phyloP scores from a whole-genome alignment of 169 alveolate genomes.

The Plasmodium vivax region DNA sequence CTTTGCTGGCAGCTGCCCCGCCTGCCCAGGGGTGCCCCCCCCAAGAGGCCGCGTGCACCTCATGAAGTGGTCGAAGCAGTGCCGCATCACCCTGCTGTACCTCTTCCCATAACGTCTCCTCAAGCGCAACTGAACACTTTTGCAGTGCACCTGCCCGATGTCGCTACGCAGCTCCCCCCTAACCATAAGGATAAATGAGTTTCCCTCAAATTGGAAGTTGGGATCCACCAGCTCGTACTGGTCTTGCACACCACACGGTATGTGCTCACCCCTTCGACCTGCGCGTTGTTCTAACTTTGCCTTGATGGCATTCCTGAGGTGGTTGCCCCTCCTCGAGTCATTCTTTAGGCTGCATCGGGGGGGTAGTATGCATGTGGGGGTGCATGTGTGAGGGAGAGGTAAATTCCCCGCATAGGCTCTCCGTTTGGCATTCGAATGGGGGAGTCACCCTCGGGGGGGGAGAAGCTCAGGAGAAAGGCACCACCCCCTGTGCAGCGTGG shows the following conservation, averaged over 20 bases:
- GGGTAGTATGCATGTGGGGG: background rate
- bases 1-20: background rate
- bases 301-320: background rate
- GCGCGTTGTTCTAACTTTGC: background rate
- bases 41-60: background rate
- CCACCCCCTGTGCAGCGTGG: background rate
- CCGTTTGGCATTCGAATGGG: background rate
- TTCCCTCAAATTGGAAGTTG: background rate
- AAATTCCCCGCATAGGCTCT: background rate
- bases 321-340: background rate
- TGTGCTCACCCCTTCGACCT: background rate
- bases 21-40: background rate
- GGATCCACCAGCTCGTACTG: conserved; percentile 12
- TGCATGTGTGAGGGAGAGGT: background rate
- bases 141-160: background rate
- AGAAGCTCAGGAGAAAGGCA: background rate
- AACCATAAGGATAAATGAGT: background rate
- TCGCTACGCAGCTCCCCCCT: background rate
- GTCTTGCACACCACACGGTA: background rate
- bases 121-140: background rate
- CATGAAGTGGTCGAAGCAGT: conserved; percentile 1
- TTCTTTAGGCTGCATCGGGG: conserved; percentile 6
- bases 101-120: conserved; percentile 18
- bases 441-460: background rate
- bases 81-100: background rate